A percentile compares a stretch with the other conserved stretches of the same genome.
phyloP scores from a whole-genome alignment of 2,329 filamentous ascomycete species.

The Xylaria sp. region DNA sequence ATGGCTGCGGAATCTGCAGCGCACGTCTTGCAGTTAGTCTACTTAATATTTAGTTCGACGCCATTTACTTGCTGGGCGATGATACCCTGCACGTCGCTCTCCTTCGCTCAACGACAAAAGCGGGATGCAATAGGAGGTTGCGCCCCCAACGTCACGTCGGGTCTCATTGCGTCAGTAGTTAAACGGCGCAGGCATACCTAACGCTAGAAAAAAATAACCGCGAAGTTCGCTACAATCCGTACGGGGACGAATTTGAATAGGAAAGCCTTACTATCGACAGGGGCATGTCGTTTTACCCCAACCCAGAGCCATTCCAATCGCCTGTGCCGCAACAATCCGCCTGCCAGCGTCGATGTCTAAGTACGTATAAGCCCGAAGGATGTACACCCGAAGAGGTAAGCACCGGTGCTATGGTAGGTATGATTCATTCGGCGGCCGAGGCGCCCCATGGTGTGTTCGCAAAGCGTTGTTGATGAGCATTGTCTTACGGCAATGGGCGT shows the following conservation, averaged over 20 bases:
- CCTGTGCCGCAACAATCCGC: conserved; percentile 14
- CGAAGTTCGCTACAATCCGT: conserved; percentile 9
- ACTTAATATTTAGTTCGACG: conserved; percentile 7
- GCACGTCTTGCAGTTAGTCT: conserved; percentile 1
- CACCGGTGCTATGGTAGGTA: conserved; percentile 9
- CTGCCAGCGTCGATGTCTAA: conserved; percentile 6
- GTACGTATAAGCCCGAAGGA: conserved; percentile 7
- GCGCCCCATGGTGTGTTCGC: conserved; percentile 32
- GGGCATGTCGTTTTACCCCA: conserved; percentile 31
- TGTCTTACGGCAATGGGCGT: conserved; percentile 17
- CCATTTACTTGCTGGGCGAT: conserved; percentile 6
- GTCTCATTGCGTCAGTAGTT: conserved; percentile 34
- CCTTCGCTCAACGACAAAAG: conserved; percentile 8
- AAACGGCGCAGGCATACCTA: conserved; percentile 27
- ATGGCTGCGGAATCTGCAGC: conserved; percentile 12
- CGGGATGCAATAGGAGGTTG: conserved; percentile 8
- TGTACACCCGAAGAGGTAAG: conserved; percentile 11
- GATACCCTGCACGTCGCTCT: conserved; percentile 19
- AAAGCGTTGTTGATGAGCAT: conserved; percentile 23
- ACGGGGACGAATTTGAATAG: conserved; percentile 8
- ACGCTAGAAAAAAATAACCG: conserved; percentile 4
- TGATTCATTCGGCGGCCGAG: conserved; percentile 28
- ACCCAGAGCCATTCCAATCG: conserved; percentile 29
- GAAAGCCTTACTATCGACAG: conserved; percentile 22
- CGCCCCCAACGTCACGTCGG: conserved; percentile 21